phyloP scores from a whole-genome alignment of 1,284 basidiomycete genomes.

The Ustilago tritici region DNA sequence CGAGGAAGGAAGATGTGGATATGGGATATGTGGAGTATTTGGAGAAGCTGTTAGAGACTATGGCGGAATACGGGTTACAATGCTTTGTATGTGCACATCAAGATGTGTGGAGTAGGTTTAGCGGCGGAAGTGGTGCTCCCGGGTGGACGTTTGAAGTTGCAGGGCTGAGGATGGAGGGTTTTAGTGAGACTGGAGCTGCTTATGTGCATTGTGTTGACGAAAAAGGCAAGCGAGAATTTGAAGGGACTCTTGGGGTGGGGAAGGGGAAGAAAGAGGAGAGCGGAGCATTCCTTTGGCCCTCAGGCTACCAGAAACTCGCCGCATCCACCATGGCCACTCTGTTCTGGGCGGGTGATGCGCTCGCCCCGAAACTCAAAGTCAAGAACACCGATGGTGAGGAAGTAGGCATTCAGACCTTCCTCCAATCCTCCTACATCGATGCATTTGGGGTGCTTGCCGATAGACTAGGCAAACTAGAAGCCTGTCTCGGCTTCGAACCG shows the following conservation, averaged over 20 bases:
- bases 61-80: slow-evolving; percentile 82
- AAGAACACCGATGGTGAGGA: slow-evolving; percentile 22
- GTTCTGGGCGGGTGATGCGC: slow-evolving; percentile 73
- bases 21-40: slow-evolving; percentile 85
- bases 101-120: slow-evolving; percentile 90
- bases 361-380: slow-evolving; percentile 78
- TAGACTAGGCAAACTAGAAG: slow-evolving; percentile 79
- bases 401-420: slow-evolving; percentile 78
- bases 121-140: slow-evolving; percentile 77
- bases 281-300: slow-evolving; percentile 68
- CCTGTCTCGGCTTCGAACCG: slow-evolving; percentile 86
- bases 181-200: slow-evolving; percentile 61
- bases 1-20: slow-evolving; percentile 75
- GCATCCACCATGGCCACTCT: slow-evolving; percentile 71
- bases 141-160: slow-evolving; percentile 75
- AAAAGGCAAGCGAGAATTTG: slow-evolving; percentile 5
- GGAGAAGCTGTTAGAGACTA: slow-evolving; percentile 78
- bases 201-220: slow-evolving; percentile 61
- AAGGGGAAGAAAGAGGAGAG: slow-evolving; percentile 28
- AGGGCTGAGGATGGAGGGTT: slow-evolving; percentile 52
- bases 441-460: slow-evolving; percentile 81
- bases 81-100: slow-evolving; percentile 78
- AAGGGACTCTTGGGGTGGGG: neutral
- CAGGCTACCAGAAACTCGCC: slow-evolving; percentile 67
- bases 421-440: slow-evolving; percentile 84